These are phyloP conservation scores for Fusarium ambrosium DNA, from an alignment of 2,329 filamentous ascomycete species.

Conservation along the genomic window DNA sequence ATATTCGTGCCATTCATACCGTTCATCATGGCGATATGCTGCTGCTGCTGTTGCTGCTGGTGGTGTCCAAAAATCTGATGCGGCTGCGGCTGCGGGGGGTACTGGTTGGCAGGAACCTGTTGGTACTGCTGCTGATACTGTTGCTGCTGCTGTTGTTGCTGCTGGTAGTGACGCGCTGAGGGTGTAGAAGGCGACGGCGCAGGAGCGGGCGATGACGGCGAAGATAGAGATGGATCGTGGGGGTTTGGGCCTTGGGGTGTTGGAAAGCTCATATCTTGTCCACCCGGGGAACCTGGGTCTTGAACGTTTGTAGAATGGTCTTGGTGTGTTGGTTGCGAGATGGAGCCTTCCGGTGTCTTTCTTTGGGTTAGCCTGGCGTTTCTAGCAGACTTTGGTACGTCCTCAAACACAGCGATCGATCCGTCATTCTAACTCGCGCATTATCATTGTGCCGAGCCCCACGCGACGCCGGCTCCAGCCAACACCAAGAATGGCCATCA, in stretches of 20 bases:
- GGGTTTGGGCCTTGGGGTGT: slow-evolving; percentile 44
- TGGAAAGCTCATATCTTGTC: slow-evolving; percentile 52
- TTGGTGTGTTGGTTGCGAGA: slow-evolving; percentile 40
- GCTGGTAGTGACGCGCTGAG: slow-evolving; percentile 47
- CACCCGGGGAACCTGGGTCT: slow-evolving; percentile 38
- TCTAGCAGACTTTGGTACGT: slow-evolving; percentile 31
- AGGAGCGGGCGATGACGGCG: slow-evolving; percentile 32
- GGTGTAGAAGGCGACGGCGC: slow-evolving; percentile 32
- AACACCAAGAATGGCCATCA: background rate
- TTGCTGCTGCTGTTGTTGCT: slow-evolving; percentile 42
- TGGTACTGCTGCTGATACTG: slow-evolving; percentile 38
- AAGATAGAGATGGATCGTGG: slow-evolving; percentile 44
- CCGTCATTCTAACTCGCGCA: slow-evolving; percentile 15
- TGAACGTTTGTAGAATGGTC: slow-evolving; percentile 41
- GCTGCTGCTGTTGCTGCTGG: slow-evolving; percentile 39
- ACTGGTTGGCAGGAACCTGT: slow-evolving; percentile 32
- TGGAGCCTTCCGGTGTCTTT: slow-evolving; percentile 40
- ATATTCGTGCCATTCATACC: slow-evolving; percentile 64
- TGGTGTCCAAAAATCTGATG: slow-evolving; percentile 43
- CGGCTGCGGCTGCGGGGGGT: slow-evolving; percentile 40
- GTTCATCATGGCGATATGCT: slow-evolving; percentile 57
- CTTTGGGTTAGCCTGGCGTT: slow-evolving; percentile 45
- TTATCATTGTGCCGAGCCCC: slow-evolving; percentile 36
- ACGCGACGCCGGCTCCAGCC: background rate
- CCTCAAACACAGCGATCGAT: background rate